Evolutionary conservation across 768 basidiomycete species (phyloP).

Genomic region (Kwoniella sp.): DNA sequence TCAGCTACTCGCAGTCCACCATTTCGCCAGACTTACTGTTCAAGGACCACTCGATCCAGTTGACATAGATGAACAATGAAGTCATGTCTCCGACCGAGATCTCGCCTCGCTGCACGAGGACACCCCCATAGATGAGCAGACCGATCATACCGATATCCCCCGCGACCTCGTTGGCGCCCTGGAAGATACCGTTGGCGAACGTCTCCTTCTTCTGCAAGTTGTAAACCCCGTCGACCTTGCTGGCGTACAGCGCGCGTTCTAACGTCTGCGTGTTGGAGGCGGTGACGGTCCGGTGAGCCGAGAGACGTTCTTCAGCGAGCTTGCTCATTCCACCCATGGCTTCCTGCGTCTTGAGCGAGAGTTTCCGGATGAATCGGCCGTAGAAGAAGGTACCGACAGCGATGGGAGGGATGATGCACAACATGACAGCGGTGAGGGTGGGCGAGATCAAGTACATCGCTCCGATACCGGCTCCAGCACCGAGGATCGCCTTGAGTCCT

Average conservation of each 20-base stretch:
- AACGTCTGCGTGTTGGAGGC: slow-evolving; percentile 75
- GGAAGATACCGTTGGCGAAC: slow-evolving; percentile 82
- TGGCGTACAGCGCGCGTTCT: slow-evolving; percentile 71
- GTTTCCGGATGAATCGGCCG: slow-evolving; percentile 68
- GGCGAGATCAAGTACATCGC: slow-evolving; percentile 83
- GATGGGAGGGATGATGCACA: slow-evolving; percentile 64
- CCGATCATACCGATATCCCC: slow-evolving; percentile 47
- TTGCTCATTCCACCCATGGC: slow-evolving; percentile 92
- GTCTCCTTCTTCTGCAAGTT: slow-evolving; percentile 77
- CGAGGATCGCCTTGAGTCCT: slow-evolving; percentile 44
- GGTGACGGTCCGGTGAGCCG: slow-evolving; percentile 54
- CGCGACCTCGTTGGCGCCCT: slow-evolving; percentile 56
- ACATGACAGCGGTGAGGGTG: slow-evolving; percentile 80
- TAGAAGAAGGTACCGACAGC: slow-evolving; percentile 24
- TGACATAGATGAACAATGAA: slow-evolving; percentile 43
- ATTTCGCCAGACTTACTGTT: slow-evolving; percentile 18
- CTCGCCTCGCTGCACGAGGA: slow-evolving; percentile 74
- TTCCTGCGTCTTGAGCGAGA: slow-evolving; percentile 86
- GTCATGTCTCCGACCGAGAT: slow-evolving; percentile 69
- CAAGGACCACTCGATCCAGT: slow-evolving; percentile 45
- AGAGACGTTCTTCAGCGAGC: slow-evolving; percentile 79
- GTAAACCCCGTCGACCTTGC: slow-evolving; percentile 60
- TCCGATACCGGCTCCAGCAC: slow-evolving; percentile 55
- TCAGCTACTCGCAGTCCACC: not conserved
- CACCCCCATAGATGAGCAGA: slow-evolving; percentile 67